Evolutionary conservation across 148 eudicot genomes (phyloP).

Genomic region (Arctostaphylos glauca): DNA sequence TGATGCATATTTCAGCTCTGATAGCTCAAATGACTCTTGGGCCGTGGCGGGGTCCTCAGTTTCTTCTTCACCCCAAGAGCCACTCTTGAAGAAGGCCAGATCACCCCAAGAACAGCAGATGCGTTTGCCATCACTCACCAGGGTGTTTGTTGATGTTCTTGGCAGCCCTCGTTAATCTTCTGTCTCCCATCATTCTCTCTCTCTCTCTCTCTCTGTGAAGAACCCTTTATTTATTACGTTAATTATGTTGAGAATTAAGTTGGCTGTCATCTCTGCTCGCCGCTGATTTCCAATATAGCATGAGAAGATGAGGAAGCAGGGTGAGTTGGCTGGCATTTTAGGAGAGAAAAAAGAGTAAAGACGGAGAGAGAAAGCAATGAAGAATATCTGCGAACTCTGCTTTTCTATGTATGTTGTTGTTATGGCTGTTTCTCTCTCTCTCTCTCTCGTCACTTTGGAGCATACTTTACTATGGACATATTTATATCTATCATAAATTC

Average conservation of each 20-base stretch:
- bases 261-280: neutral
- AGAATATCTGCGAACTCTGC: slow-evolving; percentile 19
- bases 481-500: slow-evolving; percentile 14
- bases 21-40: slow-evolving; percentile 53
- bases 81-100: slow-evolving; percentile 27
- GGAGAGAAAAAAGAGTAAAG: neutral
- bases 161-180: slow-evolving; percentile 48
- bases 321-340: neutral
- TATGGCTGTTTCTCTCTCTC: neutral
- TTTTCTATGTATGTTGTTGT: neutral
- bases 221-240: slow-evolving; percentile 1
- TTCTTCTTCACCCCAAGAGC: slow-evolving; percentile 28
- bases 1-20: slow-evolving; percentile 40
- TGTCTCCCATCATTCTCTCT: slow-evolving; percentile 9
- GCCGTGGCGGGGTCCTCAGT: slow-evolving; percentile 16
- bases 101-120: slow-evolving; percentile 43
- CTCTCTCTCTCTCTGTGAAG: slow-evolving; percentile 6
- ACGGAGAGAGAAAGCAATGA: neutral
- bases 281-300: neutral
- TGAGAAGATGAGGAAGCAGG: neutral
- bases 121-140: slow-evolving; percentile 44
- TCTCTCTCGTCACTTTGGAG: slow-evolving; percentile 1
- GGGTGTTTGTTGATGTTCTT: slow-evolving; percentile 52
- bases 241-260: neutral
- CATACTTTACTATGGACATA: neutral